These are phyloP conservation scores for Fusarium azukiicola DNA, from an alignment of 2,329 filamentous ascomycete species.

Conservation along the genomic window DNA sequence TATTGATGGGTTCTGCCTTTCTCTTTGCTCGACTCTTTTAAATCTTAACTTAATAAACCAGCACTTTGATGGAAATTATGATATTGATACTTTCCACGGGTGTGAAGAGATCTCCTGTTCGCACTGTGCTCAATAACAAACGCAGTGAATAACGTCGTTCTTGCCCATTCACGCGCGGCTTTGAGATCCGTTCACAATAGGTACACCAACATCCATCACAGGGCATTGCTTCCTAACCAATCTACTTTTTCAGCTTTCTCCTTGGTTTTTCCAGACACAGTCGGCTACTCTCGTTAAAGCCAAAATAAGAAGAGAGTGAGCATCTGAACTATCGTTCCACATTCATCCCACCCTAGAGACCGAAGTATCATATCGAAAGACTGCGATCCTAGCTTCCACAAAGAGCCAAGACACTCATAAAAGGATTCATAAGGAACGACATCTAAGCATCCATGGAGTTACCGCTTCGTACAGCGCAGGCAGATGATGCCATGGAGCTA, in stretches of 20 bases:
- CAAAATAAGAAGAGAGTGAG: too few relatives aligned
- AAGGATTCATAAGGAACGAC: background rate
- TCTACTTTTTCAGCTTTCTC: too few relatives aligned
- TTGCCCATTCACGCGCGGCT: too few relatives aligned
- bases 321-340: background rate
- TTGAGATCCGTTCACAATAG: too few relatives aligned
- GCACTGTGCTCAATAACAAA: background rate
- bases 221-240: too few relatives aligned
- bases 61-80: too few relatives aligned
- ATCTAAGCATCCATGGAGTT: slow-evolving; percentile 29
- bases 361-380: background rate
- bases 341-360: background rate
- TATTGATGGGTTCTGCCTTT: too few relatives aligned
- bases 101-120: background rate
- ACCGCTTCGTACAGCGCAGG: slow-evolving; percentile 15
- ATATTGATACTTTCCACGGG: background rate
- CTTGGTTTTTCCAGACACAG: too few relatives aligned
- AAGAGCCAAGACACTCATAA: background rate
- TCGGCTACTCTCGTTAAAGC: too few relatives aligned
- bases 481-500: slow-evolving; percentile 66
- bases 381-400: background rate
- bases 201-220: too few relatives aligned
- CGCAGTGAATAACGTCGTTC: too few relatives aligned
- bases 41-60: background rate
- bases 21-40: too few relatives aligned